Evolutionary conservation across 2,329 filamentous ascomycete species (phyloP), one percentile per base, ranked within the genome.

Genomic region (Aspergillus aculeatus): DNA sequence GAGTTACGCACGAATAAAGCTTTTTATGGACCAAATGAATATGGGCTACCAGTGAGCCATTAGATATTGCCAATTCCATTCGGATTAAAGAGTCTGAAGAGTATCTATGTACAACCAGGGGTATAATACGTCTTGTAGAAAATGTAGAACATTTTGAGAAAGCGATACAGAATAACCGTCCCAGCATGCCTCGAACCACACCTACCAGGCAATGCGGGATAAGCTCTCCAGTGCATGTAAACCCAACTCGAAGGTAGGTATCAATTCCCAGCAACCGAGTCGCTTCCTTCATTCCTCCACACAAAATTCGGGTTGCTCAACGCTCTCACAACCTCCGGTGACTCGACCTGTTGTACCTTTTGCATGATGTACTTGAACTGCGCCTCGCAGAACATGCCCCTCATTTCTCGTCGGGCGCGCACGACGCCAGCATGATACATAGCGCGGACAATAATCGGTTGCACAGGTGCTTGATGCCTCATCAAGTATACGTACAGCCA

Each of bases 381-480:
- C 29, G 63, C 63, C 0, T 64, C 66, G 12, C 74, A 65, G 1
- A 16, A 44, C 38, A 82, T 69, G 24, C 66, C 66, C 2, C 66
- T 60, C 2, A 75, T 74, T 32, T 73, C 72, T 21, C 75, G 69
- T 16, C 80, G 73, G 41, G 74, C 77, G 16, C 81, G 73, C 24
- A 78, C 71, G 24, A 84, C 71, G 16, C 80, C 82, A 23, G 80
- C 78, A 64, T 79, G 75, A 58, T 83, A 82, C 66, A 85, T 64
- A 0, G 83, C 81, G 32, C 80, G 77, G 6, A 76, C 77, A 59
- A 85, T 70, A 3, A 74, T 62, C 1, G 77, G 73, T 19, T 72
- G 69, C 16, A 84, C 68, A 2, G 78, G 78, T 9, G 77, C 80
- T 51, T 73, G 64, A 49, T 80, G 74, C 24, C 71, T 70, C 23